Evolutionary conservation across 140 eudicot genomes (phyloP).

Genomic region (Stevia rebaudiana): DNA sequence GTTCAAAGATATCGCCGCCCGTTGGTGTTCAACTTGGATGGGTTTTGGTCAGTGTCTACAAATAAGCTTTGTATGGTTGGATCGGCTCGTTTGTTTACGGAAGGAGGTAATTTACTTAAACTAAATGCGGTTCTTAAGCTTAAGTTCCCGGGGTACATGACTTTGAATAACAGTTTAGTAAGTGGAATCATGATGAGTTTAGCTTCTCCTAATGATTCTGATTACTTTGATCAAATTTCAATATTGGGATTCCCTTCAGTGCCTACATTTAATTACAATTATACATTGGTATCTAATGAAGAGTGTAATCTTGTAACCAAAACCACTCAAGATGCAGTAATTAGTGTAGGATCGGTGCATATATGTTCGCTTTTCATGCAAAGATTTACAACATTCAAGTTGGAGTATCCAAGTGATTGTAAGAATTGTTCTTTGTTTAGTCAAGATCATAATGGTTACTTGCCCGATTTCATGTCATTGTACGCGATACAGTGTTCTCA

Average conservation of each 20-base stretch:
- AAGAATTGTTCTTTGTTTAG: slow-evolving; percentile 35
- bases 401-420: slow-evolving; percentile 42
- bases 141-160: slow-evolving; percentile 25
- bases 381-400: slow-evolving; percentile 16
- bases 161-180: slow-evolving; percentile 34
- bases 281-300: slow-evolving; percentile 37
- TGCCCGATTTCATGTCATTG: slow-evolving; percentile 34
- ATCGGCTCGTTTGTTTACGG: slow-evolving; percentile 35
- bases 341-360: slow-evolving; percentile 21
- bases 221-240: slow-evolving; percentile 43
- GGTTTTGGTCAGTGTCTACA: slow-evolving; percentile 59
- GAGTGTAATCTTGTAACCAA: slow-evolving; percentile 10
- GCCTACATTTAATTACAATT: slow-evolving; percentile 26
- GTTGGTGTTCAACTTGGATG: slow-evolving; percentile 34
- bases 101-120: slow-evolving; percentile 20
- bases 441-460: not conserved
- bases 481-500: slow-evolving; percentile 43
- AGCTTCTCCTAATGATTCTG: slow-evolving; percentile 25
- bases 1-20: not conserved
- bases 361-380: slow-evolving; percentile 31
- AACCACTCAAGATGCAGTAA: slow-evolving; percentile 6
- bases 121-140: slow-evolving; percentile 52
- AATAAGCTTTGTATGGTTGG: slow-evolving; percentile 69
- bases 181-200: slow-evolving; percentile 51
- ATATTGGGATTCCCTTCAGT: slow-evolving; percentile 36